Conservation (phyloP, 1,139 yeast genomes). For the Sugiyamaella xylanicola region DNA sequence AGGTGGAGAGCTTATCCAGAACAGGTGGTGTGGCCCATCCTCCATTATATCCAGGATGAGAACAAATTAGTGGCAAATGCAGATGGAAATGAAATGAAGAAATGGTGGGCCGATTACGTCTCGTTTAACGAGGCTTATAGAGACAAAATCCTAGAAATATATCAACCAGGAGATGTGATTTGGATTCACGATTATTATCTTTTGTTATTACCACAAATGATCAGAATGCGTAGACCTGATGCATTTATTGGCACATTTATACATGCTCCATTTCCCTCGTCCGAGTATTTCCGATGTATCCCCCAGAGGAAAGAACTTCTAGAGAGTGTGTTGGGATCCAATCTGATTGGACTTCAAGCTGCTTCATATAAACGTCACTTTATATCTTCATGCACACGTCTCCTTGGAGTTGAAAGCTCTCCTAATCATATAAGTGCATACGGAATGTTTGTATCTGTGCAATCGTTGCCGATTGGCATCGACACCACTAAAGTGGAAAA, state of each 20-base stretch:
- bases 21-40: slow-evolving; percentile 87
- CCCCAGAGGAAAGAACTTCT: slow-evolving; percentile 79
- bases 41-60: slow-evolving; percentile 83
- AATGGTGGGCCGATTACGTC: slow-evolving; percentile 92
- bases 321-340: slow-evolving; percentile 91
- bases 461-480: slow-evolving; percentile 82
- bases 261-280: slow-evolving; percentile 84
- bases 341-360: slow-evolving; percentile 82
- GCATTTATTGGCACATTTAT: slow-evolving; percentile 81
- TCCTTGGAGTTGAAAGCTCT: slow-evolving; percentile 47
- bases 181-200: slow-evolving; percentile 96
- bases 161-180: slow-evolving; percentile 86
- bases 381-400: slow-evolving; percentile 73
- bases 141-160: slow-evolving; percentile 68
- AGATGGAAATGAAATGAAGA: slow-evolving; percentile 42
- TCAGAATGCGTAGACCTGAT: slow-evolving; percentile 78
- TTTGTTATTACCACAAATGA: slow-evolving; percentile 78
- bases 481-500: slow-evolving; percentile 63
- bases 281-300: slow-evolving; percentile 89
- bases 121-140: slow-evolving; percentile 89
- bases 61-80: slow-evolving; percentile 57
- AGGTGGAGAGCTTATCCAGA: slow-evolving; percentile 92
- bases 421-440: slow-evolving; percentile 68
- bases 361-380: slow-evolving; percentile 88
- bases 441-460: slow-evolving; percentile 73